Evolutionary conservation across 805 yeast genomes (phyloP).

Genomic region (Pichia exigua): DNA sequence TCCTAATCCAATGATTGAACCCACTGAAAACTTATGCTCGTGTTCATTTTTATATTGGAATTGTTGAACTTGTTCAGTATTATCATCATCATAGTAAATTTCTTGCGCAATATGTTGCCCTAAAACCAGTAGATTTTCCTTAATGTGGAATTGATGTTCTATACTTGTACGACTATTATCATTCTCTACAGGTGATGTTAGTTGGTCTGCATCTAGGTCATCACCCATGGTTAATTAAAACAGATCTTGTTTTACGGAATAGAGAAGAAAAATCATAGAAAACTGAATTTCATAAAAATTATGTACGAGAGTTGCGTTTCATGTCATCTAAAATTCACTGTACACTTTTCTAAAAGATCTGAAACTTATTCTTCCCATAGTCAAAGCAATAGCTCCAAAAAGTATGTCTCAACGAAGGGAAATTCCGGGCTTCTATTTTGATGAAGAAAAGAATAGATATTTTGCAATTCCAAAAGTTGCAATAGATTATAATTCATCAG

Average conservation of each 20-base stretch:
- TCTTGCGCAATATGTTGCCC: conserved; percentile 27
- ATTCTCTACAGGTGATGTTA: not conserved
- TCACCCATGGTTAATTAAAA: not conserved
- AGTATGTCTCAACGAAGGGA: conserved; percentile 1
- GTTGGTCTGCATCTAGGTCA: not conserved
- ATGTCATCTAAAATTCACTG: no score
- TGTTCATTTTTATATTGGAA: conserved; percentile 69
- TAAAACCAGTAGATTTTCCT: conserved; percentile 6
- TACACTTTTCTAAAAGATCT: no score
- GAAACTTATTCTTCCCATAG: no score
- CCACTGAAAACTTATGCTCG: conserved; percentile 57
- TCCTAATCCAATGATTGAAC: conserved; percentile 70
- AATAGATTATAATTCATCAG: not conserved
- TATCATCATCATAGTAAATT: conserved; percentile 36
- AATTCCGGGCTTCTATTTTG: conserved; percentile 10
- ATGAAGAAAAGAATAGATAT: conserved; percentile 7
- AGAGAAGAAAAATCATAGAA: not conserved
- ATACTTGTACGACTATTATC: not conserved
- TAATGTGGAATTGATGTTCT: conserved; percentile 8
- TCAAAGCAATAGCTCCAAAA: not conserved
- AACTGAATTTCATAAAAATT: no score
- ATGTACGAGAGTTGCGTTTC: no score
- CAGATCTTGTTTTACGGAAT: not conserved
- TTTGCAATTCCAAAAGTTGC: conserved; percentile 6
- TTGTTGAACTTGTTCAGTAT: conserved; percentile 54